Percentiles rank a stretch among this genome's conserved stretches.
phyloP scores from a whole-genome alignment of 495 filamentous ascomycete species.

The Trichoderma asperelloides region DNA sequence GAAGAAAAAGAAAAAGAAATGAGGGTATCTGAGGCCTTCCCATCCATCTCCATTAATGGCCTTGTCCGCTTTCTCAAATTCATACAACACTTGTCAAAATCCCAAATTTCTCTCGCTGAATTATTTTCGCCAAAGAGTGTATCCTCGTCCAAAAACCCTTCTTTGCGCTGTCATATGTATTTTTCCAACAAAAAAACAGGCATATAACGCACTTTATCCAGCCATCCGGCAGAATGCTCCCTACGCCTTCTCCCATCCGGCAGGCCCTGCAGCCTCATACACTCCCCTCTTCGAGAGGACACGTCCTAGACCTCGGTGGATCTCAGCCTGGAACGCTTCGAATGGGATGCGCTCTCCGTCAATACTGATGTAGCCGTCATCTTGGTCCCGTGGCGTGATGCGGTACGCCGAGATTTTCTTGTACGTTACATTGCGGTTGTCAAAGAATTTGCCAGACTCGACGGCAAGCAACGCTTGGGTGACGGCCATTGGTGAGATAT shows the following conservation, averaged over 20 bases:
- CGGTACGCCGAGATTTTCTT: constrained; percentile 76
- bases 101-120: not conserved
- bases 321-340: constrained; percentile 80
- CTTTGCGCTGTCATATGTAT: not conserved
- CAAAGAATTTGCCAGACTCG: constrained; percentile 65
- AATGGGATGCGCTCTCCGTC: constrained; percentile 86
- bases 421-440: constrained; percentile 66
- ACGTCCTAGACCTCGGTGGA: constrained; percentile 78
- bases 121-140: not conserved
- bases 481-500: constrained; percentile 52
- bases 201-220: constrained; percentile 1
- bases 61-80: not conserved
- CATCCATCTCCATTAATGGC: not conserved
- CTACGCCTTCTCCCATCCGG: constrained; percentile 35
- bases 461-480: constrained; percentile 61
- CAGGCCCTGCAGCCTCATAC: constrained; percentile 63
- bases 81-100: not conserved
- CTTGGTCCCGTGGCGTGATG: constrained; percentile 61
- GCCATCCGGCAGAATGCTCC: constrained; percentile 8
- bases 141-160: not conserved
- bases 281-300: constrained; percentile 61
- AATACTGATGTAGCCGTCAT: constrained; percentile 80
- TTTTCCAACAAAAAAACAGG: not conserved
- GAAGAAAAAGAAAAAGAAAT: not conserved
- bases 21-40: not conserved